Percentiles rank a stretch among this genome's conserved stretches.
Evolutionary conservation across 2,329 filamentous ascomycete species (phyloP).

Genomic region (Fonsecaea erecta): DNA sequence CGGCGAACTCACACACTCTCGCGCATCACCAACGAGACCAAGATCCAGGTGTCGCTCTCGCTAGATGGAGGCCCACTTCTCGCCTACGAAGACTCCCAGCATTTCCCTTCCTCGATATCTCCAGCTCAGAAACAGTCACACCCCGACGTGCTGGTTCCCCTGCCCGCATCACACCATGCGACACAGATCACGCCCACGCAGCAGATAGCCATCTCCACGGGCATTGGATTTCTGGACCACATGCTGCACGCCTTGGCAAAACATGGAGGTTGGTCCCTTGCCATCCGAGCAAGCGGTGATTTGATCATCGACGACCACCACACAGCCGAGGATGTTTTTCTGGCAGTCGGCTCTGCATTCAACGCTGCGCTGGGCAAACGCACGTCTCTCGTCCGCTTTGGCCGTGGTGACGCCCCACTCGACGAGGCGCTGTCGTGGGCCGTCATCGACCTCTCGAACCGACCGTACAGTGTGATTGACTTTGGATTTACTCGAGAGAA

Average conservation of each 20-base stretch:
- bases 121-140: conserved; percentile 45
- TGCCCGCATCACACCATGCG: conserved; percentile 68
- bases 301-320: conserved; percentile 98
- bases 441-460: conserved; percentile 92
- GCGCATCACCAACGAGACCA: conserved; percentile 97
- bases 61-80: conserved; percentile 75
- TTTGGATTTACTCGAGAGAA: conserved; percentile 87
- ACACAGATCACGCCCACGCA: conserved; percentile 83
- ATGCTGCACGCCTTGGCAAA: conserved; percentile 98
- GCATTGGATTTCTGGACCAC: conserved; percentile 97
- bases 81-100: conserved; percentile 33
- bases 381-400: conserved; percentile 85
- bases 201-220: conserved; percentile 84
- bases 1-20: conserved; percentile 79
- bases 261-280: conserved; percentile 91
- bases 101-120: conserved; percentile 32
- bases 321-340: conserved; percentile 92
- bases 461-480: conserved; percentile 82
- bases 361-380: conserved; percentile 76
- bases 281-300: conserved; percentile 82
- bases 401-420: conserved; percentile 87
- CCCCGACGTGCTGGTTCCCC: conserved; percentile 51
- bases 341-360: conserved; percentile 87
- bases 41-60: conserved; percentile 89
- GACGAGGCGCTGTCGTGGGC: conserved; percentile 94